Percentiles rank a stretch among this genome's conserved stretches.
These are phyloP conservation scores for Parasitella parasitica DNA, from an alignment of 371 early-diverging fungal genomes.

Conservation along the genomic window DNA sequence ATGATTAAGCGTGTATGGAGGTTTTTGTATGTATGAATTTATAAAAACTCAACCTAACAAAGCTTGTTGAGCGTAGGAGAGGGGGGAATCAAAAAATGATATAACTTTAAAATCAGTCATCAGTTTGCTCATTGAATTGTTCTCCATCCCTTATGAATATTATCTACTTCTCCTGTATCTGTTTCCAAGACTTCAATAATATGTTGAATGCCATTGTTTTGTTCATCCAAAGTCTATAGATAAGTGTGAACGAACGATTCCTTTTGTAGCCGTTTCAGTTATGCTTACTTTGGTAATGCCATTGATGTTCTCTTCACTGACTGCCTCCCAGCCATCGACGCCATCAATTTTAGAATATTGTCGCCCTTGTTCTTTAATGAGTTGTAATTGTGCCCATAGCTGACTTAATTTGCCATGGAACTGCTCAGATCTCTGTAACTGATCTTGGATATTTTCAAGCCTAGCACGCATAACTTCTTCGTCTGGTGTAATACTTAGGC, in stretches of 20 bases:
- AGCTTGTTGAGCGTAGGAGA: no score
- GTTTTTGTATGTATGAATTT: not conserved
- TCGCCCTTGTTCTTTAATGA: conserved; percentile 71
- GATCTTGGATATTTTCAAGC: conserved; percentile 71
- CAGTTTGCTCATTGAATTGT: not conserved
- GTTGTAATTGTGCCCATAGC: conserved; percentile 76
- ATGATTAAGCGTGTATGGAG: no score
- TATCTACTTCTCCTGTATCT: conserved; percentile 36
- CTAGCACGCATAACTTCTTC: conserved; percentile 78
- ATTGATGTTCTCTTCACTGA: conserved; percentile 44
- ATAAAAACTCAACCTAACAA: no score
- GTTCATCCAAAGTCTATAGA: conserved; percentile 55
- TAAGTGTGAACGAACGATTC: not conserved
- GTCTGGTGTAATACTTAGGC: conserved; percentile 77
- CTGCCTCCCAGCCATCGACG: conserved; percentile 38
- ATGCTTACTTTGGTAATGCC: conserved; percentile 49
- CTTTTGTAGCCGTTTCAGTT: not conserved
- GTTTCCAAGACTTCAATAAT: conserved; percentile 57
- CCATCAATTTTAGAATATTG: conserved; percentile 43
- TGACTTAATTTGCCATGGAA: conserved; percentile 81
- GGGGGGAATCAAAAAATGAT: not conserved
- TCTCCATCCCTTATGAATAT: conserved; percentile 6
- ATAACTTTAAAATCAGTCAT: not conserved
- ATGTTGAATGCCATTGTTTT: conserved; percentile 65
- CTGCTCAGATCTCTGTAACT: conserved; percentile 73